Base-by-base conservation (phyloP, 306 rosid genomes). In the Vigna unguiculata region DNA sequence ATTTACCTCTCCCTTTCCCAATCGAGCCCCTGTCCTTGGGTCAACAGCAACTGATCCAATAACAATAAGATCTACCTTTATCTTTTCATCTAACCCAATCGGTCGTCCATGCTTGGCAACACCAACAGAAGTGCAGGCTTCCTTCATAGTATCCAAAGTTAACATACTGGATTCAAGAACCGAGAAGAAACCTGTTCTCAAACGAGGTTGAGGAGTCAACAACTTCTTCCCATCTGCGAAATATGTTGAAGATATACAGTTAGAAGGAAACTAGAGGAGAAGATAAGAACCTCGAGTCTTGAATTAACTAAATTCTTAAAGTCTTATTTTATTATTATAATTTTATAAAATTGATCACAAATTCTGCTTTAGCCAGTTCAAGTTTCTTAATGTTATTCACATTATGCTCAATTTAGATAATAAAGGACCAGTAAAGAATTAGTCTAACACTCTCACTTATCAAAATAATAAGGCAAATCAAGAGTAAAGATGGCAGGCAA, bases 31-130 rank as follows among this genome's bases (percentile, higher is more conserved):
- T 12, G 97, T 90, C 14, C 5, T 81, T 13, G 96, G 96, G 86
- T 93, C 97, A 78, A 93, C 94, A 78, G 98, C 93, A 80, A 93
- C 97, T 4, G 94, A 93, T 76, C 98, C 98, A 58, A 91, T 88
- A 69, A 91, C 90, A 52, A 93, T 90, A 64, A 91, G 88, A 85
- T 88, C 96, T 48, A 90, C 98, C 87, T 90, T 88, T 71, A 93
- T 72, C 71, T 90, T 93, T 79, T 88, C 96, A 34, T 91, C 96
- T 53, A 93, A 86, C 67, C 97, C 97, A 74, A 91, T 93, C 6
- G 94, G 90, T 48, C 84, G 59, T 38, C 97, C 97, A 45, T 93
- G 57, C 83, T 91, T 93, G 62, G 97, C 97, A 38, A 87, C 98
- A 61, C 97, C 97, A 13, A 90, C 90, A 72, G 97, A 88, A 68